Evolutionary conservation across 306 rosid genomes (phyloP).

Genomic region (Oemleria cerasiformis): DNA sequence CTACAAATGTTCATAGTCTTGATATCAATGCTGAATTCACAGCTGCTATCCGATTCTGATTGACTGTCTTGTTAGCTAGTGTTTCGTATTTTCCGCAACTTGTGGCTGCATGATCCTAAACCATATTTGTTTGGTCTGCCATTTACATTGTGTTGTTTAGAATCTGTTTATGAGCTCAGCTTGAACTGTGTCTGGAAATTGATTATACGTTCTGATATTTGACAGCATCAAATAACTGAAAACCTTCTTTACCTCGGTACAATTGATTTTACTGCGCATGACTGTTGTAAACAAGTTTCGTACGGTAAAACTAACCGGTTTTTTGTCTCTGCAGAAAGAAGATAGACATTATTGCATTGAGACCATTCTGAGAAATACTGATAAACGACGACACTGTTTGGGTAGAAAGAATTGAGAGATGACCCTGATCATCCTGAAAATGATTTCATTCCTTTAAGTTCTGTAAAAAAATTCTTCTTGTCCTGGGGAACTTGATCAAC

Average conservation of each 20-base stretch:
- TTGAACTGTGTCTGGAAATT: background rate
- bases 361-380: background rate
- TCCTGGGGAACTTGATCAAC: background rate
- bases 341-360: background rate
- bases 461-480: background rate
- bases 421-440: background rate
- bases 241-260: background rate
- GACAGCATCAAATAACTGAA: background rate
- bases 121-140: background rate
- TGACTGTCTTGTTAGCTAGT: background rate
- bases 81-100: background rate
- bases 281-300: background rate
- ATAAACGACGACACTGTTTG: background rate
- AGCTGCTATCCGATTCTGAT: background rate
- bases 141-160: background rate
- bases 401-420: background rate
- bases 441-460: background rate
- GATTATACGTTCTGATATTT: background rate
- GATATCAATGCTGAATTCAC: background rate
- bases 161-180: background rate
- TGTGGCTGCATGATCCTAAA: background rate
- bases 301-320: background rate
- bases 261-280: background rate
- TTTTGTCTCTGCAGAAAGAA: constrained; percentile 11
- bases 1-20: background rate